Percentiles rank a stretch among this genome's conserved stretches.
phyloP scores from a whole-genome alignment of 2,329 filamentous ascomycete species.

The Nemania sp. region DNA sequence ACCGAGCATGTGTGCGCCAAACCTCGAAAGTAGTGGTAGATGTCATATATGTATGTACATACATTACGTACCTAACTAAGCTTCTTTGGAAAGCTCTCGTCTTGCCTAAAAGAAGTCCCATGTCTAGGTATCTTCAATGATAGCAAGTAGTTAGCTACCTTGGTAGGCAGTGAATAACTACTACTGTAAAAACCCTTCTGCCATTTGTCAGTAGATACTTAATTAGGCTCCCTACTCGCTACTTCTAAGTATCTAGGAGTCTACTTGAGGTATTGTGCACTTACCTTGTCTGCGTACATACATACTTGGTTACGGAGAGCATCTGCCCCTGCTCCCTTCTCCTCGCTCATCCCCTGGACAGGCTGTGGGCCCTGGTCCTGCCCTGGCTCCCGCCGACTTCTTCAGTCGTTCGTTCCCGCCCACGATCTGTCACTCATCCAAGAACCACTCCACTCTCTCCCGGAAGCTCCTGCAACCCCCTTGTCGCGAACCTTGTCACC shows the following conservation, averaged over 20 bases:
- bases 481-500: conserved; percentile 35
- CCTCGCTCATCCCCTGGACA: neutral
- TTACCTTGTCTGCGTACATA: neutral
- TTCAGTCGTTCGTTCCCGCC: conserved; percentile 40
- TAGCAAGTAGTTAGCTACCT: neutral
- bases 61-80: neutral
- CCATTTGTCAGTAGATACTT: too few relatives aligned
- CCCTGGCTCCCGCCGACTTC: conserved; percentile 34
- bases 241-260: too few relatives aligned
- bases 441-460: conserved; percentile 40
- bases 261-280: neutral
- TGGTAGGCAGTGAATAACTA: neutral
- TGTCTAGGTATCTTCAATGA: too few relatives aligned
- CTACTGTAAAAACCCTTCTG: too few relatives aligned
- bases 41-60: neutral
- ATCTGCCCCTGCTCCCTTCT: neutral
- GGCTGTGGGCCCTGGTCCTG: conserved; percentile 25
- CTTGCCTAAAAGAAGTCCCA: conserved; percentile 33
- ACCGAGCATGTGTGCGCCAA: conserved; percentile 20
- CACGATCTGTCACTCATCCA: conserved; percentile 37
- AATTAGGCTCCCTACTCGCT: too few relatives aligned
- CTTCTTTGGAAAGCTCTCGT: conserved; percentile 20
- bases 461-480: conserved; percentile 39
- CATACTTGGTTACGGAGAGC: too few relatives aligned
- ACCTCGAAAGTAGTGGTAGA: neutral